These are phyloP conservation scores for Podospora sp. DNA, from an alignment of 495 filamentous ascomycete genomes.

Conservation along the genomic window DNA sequence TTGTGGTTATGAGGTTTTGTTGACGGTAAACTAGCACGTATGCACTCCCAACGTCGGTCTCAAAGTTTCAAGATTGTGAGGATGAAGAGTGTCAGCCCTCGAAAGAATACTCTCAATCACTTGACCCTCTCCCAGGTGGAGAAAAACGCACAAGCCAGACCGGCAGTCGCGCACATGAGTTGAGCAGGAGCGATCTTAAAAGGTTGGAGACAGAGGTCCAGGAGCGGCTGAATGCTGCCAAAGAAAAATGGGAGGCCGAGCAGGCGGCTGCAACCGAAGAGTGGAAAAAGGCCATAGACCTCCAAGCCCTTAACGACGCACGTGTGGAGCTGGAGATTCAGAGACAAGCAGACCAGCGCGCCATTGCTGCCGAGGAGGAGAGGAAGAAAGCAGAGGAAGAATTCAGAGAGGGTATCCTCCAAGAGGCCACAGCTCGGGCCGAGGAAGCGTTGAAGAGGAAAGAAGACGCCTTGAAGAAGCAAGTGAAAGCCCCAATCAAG, in stretches of 20 bases:
- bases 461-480: conserved; percentile 44
- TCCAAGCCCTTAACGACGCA: background rate
- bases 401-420: conserved; percentile 45
- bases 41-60: conserved; percentile 8
- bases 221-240: background rate
- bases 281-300: background rate
- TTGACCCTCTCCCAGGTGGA: background rate
- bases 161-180: background rate
- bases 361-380: conserved; percentile 33
- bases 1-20: background rate
- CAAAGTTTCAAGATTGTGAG: conserved; percentile 5
- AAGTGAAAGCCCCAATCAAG: background rate
- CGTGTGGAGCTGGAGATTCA: background rate
- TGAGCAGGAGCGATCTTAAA: background rate
- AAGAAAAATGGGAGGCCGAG: background rate
- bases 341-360: background rate
- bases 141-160: no score
- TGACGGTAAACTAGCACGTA: background rate
- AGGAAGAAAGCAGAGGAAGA: conserved; percentile 48
- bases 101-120: background rate
- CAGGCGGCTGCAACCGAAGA: background rate
- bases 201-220: background rate
- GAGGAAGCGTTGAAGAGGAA: conserved; percentile 47
- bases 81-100: background rate
- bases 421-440: conserved; percentile 48